Conservation (phyloP, 805 yeast genomes). For the Hyphopichia homilentoma region DNA sequence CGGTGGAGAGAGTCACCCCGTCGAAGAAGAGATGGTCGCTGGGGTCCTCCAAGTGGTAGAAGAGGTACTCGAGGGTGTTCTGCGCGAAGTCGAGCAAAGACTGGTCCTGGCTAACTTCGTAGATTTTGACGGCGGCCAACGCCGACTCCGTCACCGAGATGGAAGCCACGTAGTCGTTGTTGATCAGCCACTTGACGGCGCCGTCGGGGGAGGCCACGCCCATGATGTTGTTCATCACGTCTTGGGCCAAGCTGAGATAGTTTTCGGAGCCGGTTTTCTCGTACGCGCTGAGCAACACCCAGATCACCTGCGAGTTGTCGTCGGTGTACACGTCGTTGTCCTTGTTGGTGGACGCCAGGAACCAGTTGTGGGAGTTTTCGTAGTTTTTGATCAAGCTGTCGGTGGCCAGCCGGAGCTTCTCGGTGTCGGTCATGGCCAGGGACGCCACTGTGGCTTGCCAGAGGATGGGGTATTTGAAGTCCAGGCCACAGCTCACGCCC, state of each 20-base stretch:
- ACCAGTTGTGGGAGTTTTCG: neutral
- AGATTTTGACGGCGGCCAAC: constrained; percentile 20
- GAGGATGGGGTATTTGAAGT: constrained; percentile 7
- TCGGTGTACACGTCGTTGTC: constrained; percentile 24
- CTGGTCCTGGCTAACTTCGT: constrained; percentile 11
- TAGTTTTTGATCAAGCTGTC: constrained; percentile 5
- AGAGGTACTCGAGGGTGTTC: constrained; percentile 13
- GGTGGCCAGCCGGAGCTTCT: constrained; percentile 1
- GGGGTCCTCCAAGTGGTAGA: constrained; percentile 15
- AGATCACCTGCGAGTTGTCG: constrained; percentile 25
- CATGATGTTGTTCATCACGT: constrained; percentile 12
- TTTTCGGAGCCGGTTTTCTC: constrained; percentile 11
- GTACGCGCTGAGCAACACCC: constrained; percentile 24
- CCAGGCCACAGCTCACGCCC: constrained; percentile 9
- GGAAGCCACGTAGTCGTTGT: constrained; percentile 21
- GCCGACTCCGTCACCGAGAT: constrained; percentile 27
- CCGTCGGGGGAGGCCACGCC: constrained; percentile 20
- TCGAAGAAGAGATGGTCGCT: constrained; percentile 20
- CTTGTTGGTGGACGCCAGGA: constrained; percentile 12
- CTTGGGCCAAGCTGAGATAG: constrained; percentile 16
- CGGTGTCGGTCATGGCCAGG: constrained; percentile 4
- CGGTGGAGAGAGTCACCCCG: constrained; percentile 14
- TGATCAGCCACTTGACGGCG: constrained; percentile 22
- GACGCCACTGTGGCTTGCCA: constrained; percentile 19
- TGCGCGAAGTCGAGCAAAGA: constrained; percentile 13